Percentiles rank a stretch among this genome's conserved stretches.
phyloP scores from a whole-genome alignment of 2,329 filamentous ascomycete species.

The Colletotrichum tropicicola region DNA sequence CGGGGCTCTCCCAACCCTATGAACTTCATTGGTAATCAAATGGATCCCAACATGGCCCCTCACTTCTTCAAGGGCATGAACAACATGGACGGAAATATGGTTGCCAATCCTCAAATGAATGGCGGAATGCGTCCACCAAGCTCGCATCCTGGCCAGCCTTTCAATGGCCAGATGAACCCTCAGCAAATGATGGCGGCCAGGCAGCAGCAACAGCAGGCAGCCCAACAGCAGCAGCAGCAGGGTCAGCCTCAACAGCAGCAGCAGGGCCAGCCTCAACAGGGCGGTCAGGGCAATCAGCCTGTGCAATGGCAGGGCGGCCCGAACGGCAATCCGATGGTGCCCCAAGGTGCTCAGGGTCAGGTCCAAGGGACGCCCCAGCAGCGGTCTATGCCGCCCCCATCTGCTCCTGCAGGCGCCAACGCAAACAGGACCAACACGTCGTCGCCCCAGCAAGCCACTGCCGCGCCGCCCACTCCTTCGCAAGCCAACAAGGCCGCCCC shows the following conservation, averaged over 20 bases:
- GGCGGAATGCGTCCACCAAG: slow-evolving; percentile 75
- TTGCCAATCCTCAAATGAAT: slow-evolving; percentile 64
- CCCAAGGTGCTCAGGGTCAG: slow-evolving; percentile 56
- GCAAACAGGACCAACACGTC: slow-evolving; percentile 64
- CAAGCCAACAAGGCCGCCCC: slow-evolving; percentile 77
- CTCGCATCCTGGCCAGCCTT: slow-evolving; percentile 69
- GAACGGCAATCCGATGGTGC: slow-evolving; percentile 51
- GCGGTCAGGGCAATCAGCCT: slow-evolving; percentile 49
- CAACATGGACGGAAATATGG: slow-evolving; percentile 63
- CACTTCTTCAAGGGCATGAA: slow-evolving; percentile 68
- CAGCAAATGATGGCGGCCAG: slow-evolving; percentile 67
- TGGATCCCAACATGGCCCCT: slow-evolving; percentile 68
- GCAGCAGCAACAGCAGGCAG: slow-evolving; percentile 45
- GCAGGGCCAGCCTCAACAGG: slow-evolving; percentile 43
- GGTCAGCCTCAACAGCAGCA: slow-evolving; percentile 50
- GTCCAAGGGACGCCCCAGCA: slow-evolving; percentile 78
- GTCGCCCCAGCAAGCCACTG: slow-evolving; percentile 70
- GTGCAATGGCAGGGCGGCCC: slow-evolving; percentile 58
- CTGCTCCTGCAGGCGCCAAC: slow-evolving; percentile 63
- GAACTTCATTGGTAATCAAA: slow-evolving; percentile 70
- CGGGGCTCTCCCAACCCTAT: slow-evolving; percentile 72
- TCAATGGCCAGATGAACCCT: slow-evolving; percentile 66
- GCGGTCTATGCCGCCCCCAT: slow-evolving; percentile 74
- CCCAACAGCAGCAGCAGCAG: slow-evolving; percentile 64
- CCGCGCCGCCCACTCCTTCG: slow-evolving; percentile 79